Conservation (phyloP, 306 rosid species). For the Castanopsis chinensis region DNA sequence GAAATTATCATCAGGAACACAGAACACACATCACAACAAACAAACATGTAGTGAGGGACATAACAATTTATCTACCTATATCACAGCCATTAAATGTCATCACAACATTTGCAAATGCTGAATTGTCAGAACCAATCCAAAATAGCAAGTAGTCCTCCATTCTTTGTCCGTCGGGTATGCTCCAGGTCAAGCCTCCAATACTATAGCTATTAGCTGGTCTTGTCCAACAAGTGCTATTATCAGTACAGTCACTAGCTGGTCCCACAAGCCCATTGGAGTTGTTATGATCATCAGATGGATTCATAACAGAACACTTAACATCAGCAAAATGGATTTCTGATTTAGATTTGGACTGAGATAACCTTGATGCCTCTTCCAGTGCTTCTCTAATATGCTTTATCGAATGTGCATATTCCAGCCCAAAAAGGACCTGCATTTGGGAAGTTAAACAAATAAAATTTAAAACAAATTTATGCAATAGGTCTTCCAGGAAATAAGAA, state of each 20-base stretch:
- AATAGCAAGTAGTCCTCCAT: constrained; percentile 72
- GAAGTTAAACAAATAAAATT: constrained; percentile 1
- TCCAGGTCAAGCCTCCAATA: constrained; percentile 82
- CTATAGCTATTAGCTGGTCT: constrained; percentile 32
- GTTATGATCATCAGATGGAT: constrained; percentile 48
- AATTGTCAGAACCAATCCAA: constrained; percentile 82
- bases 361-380: constrained; percentile 33
- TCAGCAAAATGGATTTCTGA: constrained; percentile 58
- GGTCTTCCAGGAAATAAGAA: neutral
- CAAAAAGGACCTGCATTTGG: constrained; percentile 72
- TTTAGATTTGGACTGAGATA: constrained; percentile 21
- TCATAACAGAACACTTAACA: constrained; percentile 52
- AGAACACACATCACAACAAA: neutral
- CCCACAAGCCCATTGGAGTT: constrained; percentile 31
- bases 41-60: neutral
- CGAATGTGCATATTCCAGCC: constrained; percentile 70
- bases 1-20: neutral
- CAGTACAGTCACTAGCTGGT: constrained; percentile 23
- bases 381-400: constrained; percentile 44
- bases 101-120: constrained; percentile 82
- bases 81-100: constrained; percentile 80
- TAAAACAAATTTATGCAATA: neutral
- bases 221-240: constrained; percentile 26
- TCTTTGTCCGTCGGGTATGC: constrained; percentile 51
- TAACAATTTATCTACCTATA: constrained; percentile 55